Evolutionary conservation across 768 basidiomycete species (phyloP).

Genomic region (Mycena filopes): DNA sequence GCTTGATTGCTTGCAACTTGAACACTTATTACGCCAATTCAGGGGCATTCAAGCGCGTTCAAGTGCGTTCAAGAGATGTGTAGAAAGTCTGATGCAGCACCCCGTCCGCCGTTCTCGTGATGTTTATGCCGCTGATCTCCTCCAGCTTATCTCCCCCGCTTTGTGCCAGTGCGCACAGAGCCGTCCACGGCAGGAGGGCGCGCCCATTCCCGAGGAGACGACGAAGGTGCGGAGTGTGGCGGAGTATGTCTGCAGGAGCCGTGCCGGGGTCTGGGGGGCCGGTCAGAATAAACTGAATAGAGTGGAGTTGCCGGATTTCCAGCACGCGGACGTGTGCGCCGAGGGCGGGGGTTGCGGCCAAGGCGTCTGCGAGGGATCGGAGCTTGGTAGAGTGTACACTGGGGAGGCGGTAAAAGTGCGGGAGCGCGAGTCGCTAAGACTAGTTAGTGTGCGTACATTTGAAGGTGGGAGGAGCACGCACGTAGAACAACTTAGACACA

Average conservation of each 20-base stretch:
- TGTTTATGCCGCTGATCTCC: neutral
- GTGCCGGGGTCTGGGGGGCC: too few species aligned
- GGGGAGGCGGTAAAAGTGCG: neutral
- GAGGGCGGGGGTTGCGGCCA: neutral
- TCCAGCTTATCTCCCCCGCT: neutral
- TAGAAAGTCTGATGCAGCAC: too few species aligned
- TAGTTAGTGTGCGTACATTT: too few species aligned
- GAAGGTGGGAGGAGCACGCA: neutral
- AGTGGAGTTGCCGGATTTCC: neutral
- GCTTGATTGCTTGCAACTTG: too few species aligned
- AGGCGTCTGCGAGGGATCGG: neutral
- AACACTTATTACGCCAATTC: too few species aligned
- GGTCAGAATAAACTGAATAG: too few species aligned
- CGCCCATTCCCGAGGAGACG: neutral
- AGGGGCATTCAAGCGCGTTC: too few species aligned
- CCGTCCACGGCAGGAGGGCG: neutral
- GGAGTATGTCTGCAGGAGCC: neutral
- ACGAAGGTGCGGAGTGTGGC: neutral
- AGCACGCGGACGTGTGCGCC: neutral
- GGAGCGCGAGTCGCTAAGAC: neutral
- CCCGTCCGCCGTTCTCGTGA: neutral
- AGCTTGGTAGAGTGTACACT: neutral
- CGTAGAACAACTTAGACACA: slow-evolving; percentile 3
- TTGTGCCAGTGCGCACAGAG: neutral
- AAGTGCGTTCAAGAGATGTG: too few species aligned